Evolutionary conservation across 2,329 filamentous ascomycete genomes (phyloP), one percentile per base, ranked within the genome.

Genomic region (Botrytis fabae): DNA sequence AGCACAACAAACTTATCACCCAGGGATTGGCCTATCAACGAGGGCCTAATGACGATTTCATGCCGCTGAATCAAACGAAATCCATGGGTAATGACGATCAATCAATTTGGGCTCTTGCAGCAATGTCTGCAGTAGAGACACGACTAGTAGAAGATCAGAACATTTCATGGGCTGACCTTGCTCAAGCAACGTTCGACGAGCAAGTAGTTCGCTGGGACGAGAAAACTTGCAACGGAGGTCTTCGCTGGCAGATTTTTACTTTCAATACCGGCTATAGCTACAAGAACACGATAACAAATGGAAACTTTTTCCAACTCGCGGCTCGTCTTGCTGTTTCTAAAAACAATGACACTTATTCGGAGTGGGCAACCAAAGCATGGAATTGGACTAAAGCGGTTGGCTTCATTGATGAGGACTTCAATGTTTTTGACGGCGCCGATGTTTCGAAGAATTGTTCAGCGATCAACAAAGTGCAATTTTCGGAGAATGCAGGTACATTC

Each of bases 211-310:
- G 76, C 87, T 92, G 93, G 83, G 91, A 94, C 38, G 85, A 85
- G 9, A 80, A 85, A 0, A 85, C 85, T 2, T 95, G 93, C 78
- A 84, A 85, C 35, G 92, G 92, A 76, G 93, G 92, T 16, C 79
- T 95, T 77, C 85, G 92, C 78, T 94, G 92, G 92, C 93, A 96
- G 83, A 92, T 95, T 74, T 93, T 90, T 73, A 84, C 88, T 1
- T 90, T 91, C 76, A 94, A 95, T 79, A 86, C 85, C 44, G 93
- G 93, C 38, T 96, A 93, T 81, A 87, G 90, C 79, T 94, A 95
- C 85, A 96, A 91, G 81, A 91, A 91, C 79, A 71, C 78, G 57
- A 87, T 90, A 75, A 87, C 89, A 14, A 91, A 90, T 75, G 89
- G 86, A 62, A 87, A 86, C 76, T 89, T 90, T 80, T 91, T 91